Conservation (phyloP, 768 basidiomycete species). For the Thelephora ganbajun region DNA sequence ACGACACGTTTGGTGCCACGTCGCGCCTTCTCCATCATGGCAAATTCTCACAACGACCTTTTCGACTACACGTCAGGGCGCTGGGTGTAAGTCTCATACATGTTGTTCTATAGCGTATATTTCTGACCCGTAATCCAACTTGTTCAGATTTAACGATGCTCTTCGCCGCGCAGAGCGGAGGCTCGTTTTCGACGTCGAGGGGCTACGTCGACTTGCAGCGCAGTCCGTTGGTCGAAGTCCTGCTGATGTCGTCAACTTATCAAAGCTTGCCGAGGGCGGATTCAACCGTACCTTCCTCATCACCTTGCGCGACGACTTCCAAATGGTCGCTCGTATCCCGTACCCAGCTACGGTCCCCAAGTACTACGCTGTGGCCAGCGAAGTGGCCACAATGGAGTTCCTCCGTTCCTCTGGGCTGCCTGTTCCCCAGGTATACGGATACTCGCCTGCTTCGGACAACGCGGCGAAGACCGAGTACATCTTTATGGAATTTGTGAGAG, state of each 20-base stretch:
- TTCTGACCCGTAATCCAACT: conserved; percentile 4
- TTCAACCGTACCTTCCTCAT: conserved; percentile 20
- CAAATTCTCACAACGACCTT: no score
- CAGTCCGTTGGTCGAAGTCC: conserved; percentile 24
- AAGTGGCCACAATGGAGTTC: conserved; percentile 17
- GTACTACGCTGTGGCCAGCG: conserved; percentile 16
- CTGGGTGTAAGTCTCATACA: no score
- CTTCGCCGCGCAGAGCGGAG: conserved; percentile 35
- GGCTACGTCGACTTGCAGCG: conserved; percentile 30
- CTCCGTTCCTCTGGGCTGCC: conserved; percentile 18
- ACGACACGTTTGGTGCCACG: no score
- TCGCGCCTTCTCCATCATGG: no score
- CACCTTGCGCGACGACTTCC: conserved; percentile 12
- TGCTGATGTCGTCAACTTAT: conserved; percentile 21
- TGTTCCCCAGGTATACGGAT: conserved; percentile 17
- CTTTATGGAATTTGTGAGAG: conserved; percentile 20
- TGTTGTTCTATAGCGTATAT: conserved; percentile 7
- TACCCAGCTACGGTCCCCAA: conserved; percentile 15
- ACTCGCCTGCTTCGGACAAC: conserved; percentile 17
- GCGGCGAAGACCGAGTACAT: conserved; percentile 17
- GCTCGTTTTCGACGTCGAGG: conserved; percentile 25
- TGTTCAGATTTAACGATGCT: conserved; percentile 13
- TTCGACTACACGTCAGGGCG: no score
- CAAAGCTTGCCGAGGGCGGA: conserved; percentile 30
- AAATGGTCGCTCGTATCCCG: conserved; percentile 18